These are phyloP conservation scores for Viola pubescens DNA, from an alignment of 441 rosid species.

Conservation along the genomic window DNA sequence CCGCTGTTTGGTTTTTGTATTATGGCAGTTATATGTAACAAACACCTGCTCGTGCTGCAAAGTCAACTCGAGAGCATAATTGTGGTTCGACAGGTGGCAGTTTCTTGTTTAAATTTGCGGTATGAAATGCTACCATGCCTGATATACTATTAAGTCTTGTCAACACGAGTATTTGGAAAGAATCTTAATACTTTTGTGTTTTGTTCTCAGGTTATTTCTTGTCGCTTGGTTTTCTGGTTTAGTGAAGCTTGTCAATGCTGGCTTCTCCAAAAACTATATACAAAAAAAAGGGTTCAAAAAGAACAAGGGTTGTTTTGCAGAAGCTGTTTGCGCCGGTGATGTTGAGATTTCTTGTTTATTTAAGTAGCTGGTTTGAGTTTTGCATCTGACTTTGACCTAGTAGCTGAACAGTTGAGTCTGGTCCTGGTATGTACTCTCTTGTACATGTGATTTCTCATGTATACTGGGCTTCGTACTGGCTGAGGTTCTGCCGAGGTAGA, in stretches of 20 bases:
- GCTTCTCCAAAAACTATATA: conserved; percentile 31
- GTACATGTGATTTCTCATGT: conserved; percentile 9
- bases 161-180: neutral
- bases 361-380: conserved; percentile 16
- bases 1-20: neutral
- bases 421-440: conserved; percentile 2
- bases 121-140: conserved; percentile 19
- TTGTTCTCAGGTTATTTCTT: conserved; percentile 37
- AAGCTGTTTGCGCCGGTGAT: conserved; percentile 27
- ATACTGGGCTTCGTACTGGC: conserved; percentile 6
- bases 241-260: conserved; percentile 41
- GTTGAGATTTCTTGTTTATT: conserved; percentile 17
- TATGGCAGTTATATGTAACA: conserved; percentile 39
- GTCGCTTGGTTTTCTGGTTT: conserved; percentile 33
- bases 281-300: conserved; percentile 14
- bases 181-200: neutral
- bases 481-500: conserved; percentile 8
- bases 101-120: conserved; percentile 49
- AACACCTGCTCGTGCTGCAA: conserved; percentile 58
- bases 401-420: conserved; percentile 11
- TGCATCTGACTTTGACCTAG: neutral
- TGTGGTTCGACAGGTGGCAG: conserved; percentile 61
- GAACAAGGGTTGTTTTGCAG: conserved; percentile 33
- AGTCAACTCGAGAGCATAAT: conserved; percentile 27
- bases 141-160: neutral